phyloP scores from a whole-genome alignment of 768 basidiomycete species.

The Phlegmacium glaucopus region DNA sequence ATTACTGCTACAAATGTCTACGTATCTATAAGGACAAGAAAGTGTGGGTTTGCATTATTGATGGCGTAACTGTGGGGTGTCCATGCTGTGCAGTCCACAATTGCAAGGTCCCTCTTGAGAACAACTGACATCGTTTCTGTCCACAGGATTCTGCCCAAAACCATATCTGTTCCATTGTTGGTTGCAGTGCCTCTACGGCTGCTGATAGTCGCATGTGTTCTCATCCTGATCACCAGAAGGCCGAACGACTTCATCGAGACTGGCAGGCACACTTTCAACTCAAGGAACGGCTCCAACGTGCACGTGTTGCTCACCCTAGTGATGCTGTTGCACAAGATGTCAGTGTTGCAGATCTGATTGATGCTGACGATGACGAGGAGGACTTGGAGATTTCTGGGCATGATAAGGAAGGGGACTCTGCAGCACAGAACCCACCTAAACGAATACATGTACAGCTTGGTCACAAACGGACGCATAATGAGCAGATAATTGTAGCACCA shows the following conservation, averaged over 20 bases:
- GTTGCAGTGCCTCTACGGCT: too few relatives aligned
- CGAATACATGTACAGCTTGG: constrained; percentile 21
- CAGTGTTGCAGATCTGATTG: not conserved
- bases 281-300: not conserved
- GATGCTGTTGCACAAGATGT: too few relatives aligned
- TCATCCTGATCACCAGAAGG: constrained; percentile 8
- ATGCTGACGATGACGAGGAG: not conserved
- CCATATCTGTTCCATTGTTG: too few relatives aligned
- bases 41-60: constrained; percentile 10
- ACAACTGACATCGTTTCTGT: too few relatives aligned
- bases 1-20: not conserved
- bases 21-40: too few relatives aligned
- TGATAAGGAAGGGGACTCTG: not conserved
- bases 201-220: too few relatives aligned
- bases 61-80: constrained; percentile 9
- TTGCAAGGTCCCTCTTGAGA: too few relatives aligned
- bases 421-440: not conserved
- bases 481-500: constrained; percentile 25
- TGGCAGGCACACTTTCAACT: constrained; percentile 7
- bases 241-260: constrained; percentile 1
- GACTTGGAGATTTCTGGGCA: constrained; percentile 1
- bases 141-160: too few relatives aligned
- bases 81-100: constrained; percentile 8
- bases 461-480: constrained; percentile 23
- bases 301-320: constrained; percentile 6